Base-by-base conservation (phyloP, 2,329 filamentous ascomycete genomes). In the Lanzia echinophila region DNA sequence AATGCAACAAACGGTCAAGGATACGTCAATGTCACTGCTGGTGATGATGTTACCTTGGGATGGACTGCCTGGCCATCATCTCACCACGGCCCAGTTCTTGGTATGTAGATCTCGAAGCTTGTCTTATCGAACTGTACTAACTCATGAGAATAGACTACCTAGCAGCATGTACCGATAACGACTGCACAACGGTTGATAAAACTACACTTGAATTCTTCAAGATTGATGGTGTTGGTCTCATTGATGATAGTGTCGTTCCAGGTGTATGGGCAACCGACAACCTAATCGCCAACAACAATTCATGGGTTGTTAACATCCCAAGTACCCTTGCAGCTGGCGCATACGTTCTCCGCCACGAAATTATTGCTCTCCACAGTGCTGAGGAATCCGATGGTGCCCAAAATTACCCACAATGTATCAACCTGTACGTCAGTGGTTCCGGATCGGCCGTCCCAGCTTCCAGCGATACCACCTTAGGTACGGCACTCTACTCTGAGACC, bases 261-360 rank as follows among this genome's bases (percentile, higher is more conserved):
- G 70, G 71, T 15, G 72, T 57, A 11, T 76, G 74, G 75, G 70
- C 70, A 1, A 68, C 70, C 3, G 71, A 75, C 56, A 64, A 75
- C 5, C 66, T 83, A 55, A 79, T 81, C 61, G 66, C 69, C 52
- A 73, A 75, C 62, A 80, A 80, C 68, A 76, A 76, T 65, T 75
- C 69, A 60, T 78, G 75, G 72, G 71, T 70, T n/a, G 67, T 75
- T n/a, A 71, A 67, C 4, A 69, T 79, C 34, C 76, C 76, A 6
- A 43, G 54, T 0, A 63, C 69, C 28, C 63, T 79, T 36, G 65
- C 62, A 3, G 61, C 73, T 0, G 77, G 76, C 1, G 69, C 73
- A 53, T 79, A 79, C 57, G 73, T 80, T 34, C 61, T 80, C 24
- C 70, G 77, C 2, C 76, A 79, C 58, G 77, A 62, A 39, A 62